Evolutionary conservation across 2,329 filamentous ascomycete species (phyloP).

Genomic region (Aspergillus puulaauensis): DNA sequence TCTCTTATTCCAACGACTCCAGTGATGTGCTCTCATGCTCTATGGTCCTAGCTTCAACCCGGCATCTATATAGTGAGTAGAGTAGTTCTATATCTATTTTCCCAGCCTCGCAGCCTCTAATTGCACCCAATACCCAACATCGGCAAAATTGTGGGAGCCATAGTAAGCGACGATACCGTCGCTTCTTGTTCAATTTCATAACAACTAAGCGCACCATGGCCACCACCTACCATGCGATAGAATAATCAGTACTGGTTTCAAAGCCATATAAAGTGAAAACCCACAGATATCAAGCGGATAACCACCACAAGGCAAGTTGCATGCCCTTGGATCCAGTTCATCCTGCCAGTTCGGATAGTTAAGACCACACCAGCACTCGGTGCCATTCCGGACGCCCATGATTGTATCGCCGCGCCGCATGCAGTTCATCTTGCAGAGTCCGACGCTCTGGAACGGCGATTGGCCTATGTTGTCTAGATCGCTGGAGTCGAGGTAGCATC

Average conservation of each 20-base stretch:
- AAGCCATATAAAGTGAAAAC: neutral
- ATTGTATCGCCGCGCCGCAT: neutral
- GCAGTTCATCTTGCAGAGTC: slow-evolving; percentile 1
- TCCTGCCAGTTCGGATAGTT: neutral
- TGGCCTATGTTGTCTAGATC: neutral
- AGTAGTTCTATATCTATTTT: too few relatives aligned
- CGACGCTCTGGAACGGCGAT: neutral
- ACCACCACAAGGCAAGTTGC: slow-evolving; percentile 3
- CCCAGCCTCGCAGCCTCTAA: too few relatives aligned
- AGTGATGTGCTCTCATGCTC: too few relatives aligned
- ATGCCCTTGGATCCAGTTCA: neutral
- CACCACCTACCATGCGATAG: neutral
- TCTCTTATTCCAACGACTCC: too few relatives aligned
- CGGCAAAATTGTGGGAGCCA: neutral
- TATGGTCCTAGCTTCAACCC: too few relatives aligned
- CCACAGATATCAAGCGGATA: neutral
- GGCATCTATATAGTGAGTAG: too few relatives aligned
- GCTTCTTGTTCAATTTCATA: neutral
- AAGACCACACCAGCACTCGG: slow-evolving; percentile 8
- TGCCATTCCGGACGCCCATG: neutral
- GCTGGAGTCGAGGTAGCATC: slow-evolving; percentile 1
- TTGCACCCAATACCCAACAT: too few relatives aligned
- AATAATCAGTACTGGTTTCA: too few relatives aligned
- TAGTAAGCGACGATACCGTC: neutral
- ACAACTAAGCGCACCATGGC: neutral